phyloP scores from a whole-genome alignment of 345 rosid species.

The Barbarea vulgaris region DNA sequence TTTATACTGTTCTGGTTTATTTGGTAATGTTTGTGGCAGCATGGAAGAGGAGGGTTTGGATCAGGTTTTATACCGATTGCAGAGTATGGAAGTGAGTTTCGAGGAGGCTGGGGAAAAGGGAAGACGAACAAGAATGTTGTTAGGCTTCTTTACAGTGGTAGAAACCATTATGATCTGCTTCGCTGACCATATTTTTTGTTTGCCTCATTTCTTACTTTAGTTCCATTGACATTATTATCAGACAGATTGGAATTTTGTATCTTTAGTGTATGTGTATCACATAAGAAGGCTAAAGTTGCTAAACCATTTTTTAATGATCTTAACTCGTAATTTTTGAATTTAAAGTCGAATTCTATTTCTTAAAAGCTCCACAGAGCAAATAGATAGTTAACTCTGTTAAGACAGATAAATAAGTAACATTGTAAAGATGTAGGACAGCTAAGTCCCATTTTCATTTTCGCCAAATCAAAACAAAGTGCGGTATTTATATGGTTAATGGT shows the following conservation, averaged over 20 bases:
- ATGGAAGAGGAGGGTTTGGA: slow-evolving; percentile 58
- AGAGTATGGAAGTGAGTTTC: slow-evolving; percentile 77
- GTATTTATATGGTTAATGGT: background rate
- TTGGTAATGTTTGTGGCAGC: slow-evolving; percentile 46
- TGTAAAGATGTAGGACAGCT: no score
- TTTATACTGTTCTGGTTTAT: background rate
- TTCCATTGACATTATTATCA: background rate
- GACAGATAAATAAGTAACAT: no score
- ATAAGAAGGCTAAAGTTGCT: background rate
- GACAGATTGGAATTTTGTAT: background rate
- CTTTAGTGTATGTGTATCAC: background rate
- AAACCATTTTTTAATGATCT: background rate
- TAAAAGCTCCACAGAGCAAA: background rate
- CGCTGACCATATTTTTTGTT: slow-evolving; percentile 17
- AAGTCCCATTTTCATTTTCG: background rate
- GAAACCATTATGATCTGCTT: slow-evolving; percentile 82
- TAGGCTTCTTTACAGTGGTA: slow-evolving; percentile 84
- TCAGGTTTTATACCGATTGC: slow-evolving; percentile 77
- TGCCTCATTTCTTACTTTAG: background rate
- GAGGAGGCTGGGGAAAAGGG: slow-evolving; percentile 51
- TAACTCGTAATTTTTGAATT: background rate
- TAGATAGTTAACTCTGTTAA: background rate
- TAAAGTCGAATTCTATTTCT: background rate
- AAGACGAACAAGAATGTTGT: slow-evolving; percentile 62
- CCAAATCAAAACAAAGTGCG: background rate